Evolutionary conservation across 345 rosid genomes (phyloP), one percentile per base, ranked within the genome.

Genomic region (Gossypium australe): DNA sequence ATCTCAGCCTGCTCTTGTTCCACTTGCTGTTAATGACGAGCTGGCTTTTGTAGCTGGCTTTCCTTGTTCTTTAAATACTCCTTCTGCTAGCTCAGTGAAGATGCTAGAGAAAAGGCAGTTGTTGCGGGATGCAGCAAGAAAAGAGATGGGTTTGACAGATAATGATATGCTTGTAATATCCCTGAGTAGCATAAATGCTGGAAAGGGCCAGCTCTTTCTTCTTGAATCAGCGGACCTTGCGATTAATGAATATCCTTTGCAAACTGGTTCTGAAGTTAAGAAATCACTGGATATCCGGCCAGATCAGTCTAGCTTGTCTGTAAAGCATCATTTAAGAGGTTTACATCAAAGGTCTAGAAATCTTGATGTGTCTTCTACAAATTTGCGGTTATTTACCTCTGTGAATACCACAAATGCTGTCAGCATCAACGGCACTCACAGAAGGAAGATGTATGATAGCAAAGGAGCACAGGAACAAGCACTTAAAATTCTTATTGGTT

Each of bases 31-130:
- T 52, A 94, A 91, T 72, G 98, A 94, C 67, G 98, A 92, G 78
- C 84, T 94, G 79, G 95, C 98, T 82, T 94, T 89, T 82, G 96
- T 84, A 18, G 98, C 98, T 18, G 98, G 97, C 22, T 85, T 89
- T 74, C 43, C 86, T 17, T 83, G 87, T 85, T 92, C 98, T 69
- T 80, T 94, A 72, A 92, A 89, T 55, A 87, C 97, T 82, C 89
- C 88, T 45, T 76, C 93, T 52, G 64, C 81, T 75, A 88, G 81
- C 67, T 79, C 86, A 1, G 87, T 82, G 78, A 83, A 75, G 86
- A 92, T 94, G 98, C 78, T 72, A 72, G 88, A 82, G 86, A 89
- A 82, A 78, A 84, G 84, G 84, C 79, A 80, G 69, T 66, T 76
- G 58, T 82, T 94, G 63, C 88, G 97, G 74, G 84, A 85, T 75